Evolutionary conservation across 495 filamentous ascomycete species (phyloP), one percentile per base, ranked within the genome.

Genomic region (Tuber aestivum): DNA sequence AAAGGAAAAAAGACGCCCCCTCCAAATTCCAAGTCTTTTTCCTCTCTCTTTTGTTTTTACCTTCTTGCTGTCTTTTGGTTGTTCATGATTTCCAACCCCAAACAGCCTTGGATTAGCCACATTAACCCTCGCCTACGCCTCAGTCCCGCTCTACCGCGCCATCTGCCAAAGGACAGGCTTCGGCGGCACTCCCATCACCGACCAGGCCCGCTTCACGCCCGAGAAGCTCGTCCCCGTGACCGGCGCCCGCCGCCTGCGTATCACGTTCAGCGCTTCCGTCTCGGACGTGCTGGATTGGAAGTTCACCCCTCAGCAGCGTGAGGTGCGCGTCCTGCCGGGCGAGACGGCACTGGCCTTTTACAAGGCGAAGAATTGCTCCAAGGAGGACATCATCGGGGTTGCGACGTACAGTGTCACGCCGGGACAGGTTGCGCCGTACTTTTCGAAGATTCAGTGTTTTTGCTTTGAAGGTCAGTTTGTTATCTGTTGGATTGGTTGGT

Each of bases 381-480:
- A 91, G 44, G 87, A 91, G 77, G 95, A 98, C 85, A 97, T 99
- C 77, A 97, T 99, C 81, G 96, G 96, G 65, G 93, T 99, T 38
- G 96, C 96, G 56, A 99, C 96, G 16, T 99, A 99, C 84, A 94
- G 91, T 83, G 96, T 99, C 70, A 97, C 94, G 18, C 96, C 96
- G 14, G 95, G 89, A 20, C 96, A 98, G 86, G 93, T 97, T 41
- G 95, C 96, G 41, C 95, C 93, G 6, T 99, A 99, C 83, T 99
- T 99, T 84, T 94, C 91, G 88, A 99, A 99, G 88, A 99, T 99
- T 72, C 96, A 99, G 85, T 99, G 96, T 81, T 99, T 99, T 85
- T 99, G 96, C 84, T 99, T 99, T 83, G 96, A 99, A 87, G 78
- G 78, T 79, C 32, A 18, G 56, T 35, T 18, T 61, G 84, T 86